Percentiles rank a stretch among this genome's conserved stretches.
These are phyloP conservation scores for Caryocar brasiliense DNA, from an alignment of 441 rosid species.

Conservation along the genomic window DNA sequence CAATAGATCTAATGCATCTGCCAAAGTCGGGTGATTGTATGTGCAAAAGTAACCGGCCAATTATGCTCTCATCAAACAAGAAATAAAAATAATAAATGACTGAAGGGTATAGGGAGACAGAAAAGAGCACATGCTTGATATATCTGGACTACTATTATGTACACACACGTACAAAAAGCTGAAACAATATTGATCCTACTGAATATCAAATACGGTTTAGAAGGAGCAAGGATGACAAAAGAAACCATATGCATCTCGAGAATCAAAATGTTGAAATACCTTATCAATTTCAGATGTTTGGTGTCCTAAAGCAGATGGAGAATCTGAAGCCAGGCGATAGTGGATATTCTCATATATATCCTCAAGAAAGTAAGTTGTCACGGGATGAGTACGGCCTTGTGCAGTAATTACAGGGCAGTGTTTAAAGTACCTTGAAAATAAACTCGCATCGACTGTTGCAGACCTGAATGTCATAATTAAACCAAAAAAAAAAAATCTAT, in stretches of 20 bases:
- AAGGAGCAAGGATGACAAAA: too few relatives aligned
- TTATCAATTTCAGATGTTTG: conserved; percentile 38
- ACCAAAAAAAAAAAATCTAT: conserved; percentile 13
- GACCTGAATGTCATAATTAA: conserved; percentile 51
- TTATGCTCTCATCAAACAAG: not conserved
- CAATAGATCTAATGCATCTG: too few relatives aligned
- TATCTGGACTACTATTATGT: too few relatives aligned
- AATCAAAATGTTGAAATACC: conserved; percentile 33
- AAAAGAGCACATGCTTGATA: too few relatives aligned
- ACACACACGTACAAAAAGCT: too few relatives aligned
- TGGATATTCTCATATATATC: conserved; percentile 65
- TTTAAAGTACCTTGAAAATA: conserved; percentile 78
- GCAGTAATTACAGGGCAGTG: conserved; percentile 85
- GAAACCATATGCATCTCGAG: not conserved
- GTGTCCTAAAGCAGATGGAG: conserved; percentile 62
- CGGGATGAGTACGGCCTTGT: conserved; percentile 83
- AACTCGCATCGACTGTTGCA: conserved; percentile 85
- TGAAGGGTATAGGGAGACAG: too few relatives aligned
- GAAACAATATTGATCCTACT: too few relatives aligned
- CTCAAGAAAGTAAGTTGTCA: conserved; percentile 71
- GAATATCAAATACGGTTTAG: too few relatives aligned
- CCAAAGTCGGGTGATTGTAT: too few relatives aligned
- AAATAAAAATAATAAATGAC: not conserved
- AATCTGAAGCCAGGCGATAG: conserved; percentile 75
- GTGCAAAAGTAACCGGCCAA: too few relatives aligned